Percentiles rank a stretch among this genome's conserved stretches.
Conservation (phyloP, 2,329 filamentous ascomycete genomes). For the Phaeosphaeria sp. region DNA sequence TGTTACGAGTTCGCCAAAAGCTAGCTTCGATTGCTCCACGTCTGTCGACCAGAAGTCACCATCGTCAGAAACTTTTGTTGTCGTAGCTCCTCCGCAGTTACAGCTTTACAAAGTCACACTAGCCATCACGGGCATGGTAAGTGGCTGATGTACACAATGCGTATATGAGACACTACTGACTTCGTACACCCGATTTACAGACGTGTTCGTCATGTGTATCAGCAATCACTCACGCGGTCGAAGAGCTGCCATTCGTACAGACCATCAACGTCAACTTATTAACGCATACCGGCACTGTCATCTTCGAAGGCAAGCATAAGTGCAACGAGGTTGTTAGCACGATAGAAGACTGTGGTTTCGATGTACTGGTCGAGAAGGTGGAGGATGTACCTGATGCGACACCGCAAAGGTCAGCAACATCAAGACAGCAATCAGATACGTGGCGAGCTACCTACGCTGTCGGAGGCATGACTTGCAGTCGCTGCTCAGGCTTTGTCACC, state of each 20-base stretch:
- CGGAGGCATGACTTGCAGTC: constrained; percentile 64
- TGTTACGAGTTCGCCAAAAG: constrained; percentile 15
- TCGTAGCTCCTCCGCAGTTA: constrained; percentile 14
- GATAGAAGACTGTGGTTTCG: constrained; percentile 58
- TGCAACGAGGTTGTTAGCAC: constrained; percentile 54
- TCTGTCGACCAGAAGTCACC: constrained; percentile 16
- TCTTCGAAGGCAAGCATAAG: constrained; percentile 56
- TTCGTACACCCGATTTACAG: too few species aligned
- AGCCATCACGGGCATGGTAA: constrained; percentile 65
- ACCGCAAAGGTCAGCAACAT: not conserved
- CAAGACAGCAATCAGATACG: constrained; percentile 25
- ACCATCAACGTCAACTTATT: constrained; percentile 60
- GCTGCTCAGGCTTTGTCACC: constrained; percentile 60
- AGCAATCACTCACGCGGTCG: constrained; percentile 57
- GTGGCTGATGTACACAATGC: too few species aligned
- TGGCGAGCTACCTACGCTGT: constrained; percentile 57
- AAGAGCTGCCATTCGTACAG: constrained; percentile 56
- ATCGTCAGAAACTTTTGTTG: constrained; percentile 23
- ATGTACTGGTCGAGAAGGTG: constrained; percentile 47
- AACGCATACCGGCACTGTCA: constrained; percentile 57
- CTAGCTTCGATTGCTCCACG: constrained; percentile 18
- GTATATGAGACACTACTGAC: too few species aligned
- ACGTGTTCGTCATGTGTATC: constrained; percentile 65
- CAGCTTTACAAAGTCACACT: constrained; percentile 48
- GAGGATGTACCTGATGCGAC: constrained; percentile 19